These are phyloP conservation scores for Aphanomyces astaci DNA, from an alignment of 352 stramenopile genomes.

Conservation along the genomic window DNA sequence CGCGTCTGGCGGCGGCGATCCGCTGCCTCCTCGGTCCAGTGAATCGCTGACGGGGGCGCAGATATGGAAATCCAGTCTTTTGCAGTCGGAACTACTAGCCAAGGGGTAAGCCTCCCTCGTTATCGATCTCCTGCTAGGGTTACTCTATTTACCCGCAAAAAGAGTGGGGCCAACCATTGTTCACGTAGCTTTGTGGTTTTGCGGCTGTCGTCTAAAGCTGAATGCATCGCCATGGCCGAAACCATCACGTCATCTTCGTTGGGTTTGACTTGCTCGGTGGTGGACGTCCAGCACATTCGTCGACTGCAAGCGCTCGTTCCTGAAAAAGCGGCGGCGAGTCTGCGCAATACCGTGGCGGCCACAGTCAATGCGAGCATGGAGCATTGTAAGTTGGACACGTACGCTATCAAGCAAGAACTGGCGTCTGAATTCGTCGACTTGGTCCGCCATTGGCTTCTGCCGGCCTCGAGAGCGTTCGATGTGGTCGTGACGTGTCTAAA, in stretches of 20 bases:
- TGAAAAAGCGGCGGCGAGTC: not conserved
- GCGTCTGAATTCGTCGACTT: not conserved
- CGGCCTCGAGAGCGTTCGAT: not conserved
- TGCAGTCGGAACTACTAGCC: slow-evolving; percentile 36
- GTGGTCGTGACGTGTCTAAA: slow-evolving; percentile 2
- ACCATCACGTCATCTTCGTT: slow-evolving; percentile 30
- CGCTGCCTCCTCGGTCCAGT: slow-evolving; percentile 51
- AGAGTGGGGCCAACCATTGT: too few species aligned
- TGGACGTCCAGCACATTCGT: not conserved
- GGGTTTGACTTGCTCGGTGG: slow-evolving; percentile 40
- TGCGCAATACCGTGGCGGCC: not conserved
- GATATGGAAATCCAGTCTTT: slow-evolving; percentile 50
- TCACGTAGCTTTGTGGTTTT: not conserved
- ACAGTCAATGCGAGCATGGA: not conserved
- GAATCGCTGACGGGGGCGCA: slow-evolving; percentile 43
- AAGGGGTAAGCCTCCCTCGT: slow-evolving; percentile 52
- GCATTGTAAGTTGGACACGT: not conserved
- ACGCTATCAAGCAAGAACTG: not conserved
- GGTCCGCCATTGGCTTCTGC: not conserved
- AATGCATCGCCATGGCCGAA: slow-evolving; percentile 35
- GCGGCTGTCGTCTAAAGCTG: slow-evolving; percentile 29
- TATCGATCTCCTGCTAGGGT: too few species aligned
- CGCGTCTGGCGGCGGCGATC: slow-evolving; percentile 38
- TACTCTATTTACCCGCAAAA: too few species aligned
- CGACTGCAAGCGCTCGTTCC: not conserved